Evolutionary conservation across 2,329 filamentous ascomycete species (phyloP).

Genomic region (Sclerotinia sclerotiorum): DNA sequence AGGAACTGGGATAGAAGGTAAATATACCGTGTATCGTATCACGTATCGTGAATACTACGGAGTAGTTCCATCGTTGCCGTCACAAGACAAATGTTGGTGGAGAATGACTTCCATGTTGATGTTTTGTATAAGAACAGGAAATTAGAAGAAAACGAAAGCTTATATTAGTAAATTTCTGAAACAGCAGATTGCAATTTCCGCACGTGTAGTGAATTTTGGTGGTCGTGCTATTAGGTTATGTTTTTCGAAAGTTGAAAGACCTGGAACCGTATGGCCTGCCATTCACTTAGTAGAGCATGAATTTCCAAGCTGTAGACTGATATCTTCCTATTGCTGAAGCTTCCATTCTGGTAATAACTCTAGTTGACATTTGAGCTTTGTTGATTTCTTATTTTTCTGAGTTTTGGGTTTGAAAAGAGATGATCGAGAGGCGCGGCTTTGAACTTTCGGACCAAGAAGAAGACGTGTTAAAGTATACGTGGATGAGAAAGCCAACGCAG

Average conservation of each 20-base stretch:
- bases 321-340: neutral
- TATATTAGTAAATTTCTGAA: neutral
- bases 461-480: neutral
- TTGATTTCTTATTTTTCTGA: too few relatives aligned
- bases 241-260: neutral
- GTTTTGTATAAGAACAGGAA: neutral
- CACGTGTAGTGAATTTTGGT: neutral
- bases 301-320: neutral
- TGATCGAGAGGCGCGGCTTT: too few relatives aligned
- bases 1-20: neutral
- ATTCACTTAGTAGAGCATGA: neutral
- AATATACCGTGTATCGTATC: neutral
- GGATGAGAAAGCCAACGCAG: neutral
- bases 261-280: neutral
- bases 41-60: neutral
- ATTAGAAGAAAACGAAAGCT: neutral
- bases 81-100: neutral
- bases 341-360: too few relatives aligned
- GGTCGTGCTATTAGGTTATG: neutral
- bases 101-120: neutral
- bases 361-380: neutral
- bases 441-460: neutral
- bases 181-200: neutral
- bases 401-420: too few relatives aligned
- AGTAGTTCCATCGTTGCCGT: neutral